Evolutionary conservation across 179 eudicot species (phyloP).

Genomic region (Actinidia arguta): DNA sequence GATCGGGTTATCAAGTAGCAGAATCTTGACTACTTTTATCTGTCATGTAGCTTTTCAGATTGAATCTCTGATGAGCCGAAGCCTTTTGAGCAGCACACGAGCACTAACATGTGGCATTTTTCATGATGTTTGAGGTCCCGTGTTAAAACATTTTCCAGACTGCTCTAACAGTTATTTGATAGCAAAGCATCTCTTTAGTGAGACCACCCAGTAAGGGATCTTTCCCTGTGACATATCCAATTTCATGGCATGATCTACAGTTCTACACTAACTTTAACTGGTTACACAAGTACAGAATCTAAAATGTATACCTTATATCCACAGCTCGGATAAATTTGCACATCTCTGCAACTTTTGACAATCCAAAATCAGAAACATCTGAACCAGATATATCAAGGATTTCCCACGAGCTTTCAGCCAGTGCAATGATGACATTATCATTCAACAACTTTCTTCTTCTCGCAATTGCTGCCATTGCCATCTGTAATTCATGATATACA

Average conservation of each 20-base stretch:
- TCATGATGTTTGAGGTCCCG: background rate
- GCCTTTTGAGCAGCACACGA: background rate
- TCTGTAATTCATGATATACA: constrained; percentile 42
- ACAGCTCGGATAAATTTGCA: constrained; percentile 73
- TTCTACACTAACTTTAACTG: background rate
- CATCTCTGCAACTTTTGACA: constrained; percentile 59
- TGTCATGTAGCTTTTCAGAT: background rate
- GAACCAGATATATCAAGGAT: constrained; percentile 85
- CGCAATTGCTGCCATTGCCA: constrained; percentile 84
- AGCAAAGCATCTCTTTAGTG: background rate
- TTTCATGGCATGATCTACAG: background rate
- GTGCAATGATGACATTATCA: constrained; percentile 66
- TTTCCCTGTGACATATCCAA: background rate
- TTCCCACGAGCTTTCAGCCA: constrained; percentile 84
- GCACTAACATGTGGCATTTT: background rate
- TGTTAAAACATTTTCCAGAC: background rate
- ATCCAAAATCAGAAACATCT: constrained; percentile 82
- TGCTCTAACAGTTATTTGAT: background rate
- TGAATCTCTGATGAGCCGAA: background rate
- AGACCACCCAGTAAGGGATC: background rate
- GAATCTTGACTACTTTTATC: background rate
- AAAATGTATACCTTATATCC: constrained; percentile 78
- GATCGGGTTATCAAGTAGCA: background rate
- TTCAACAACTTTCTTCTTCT: constrained; percentile 76
- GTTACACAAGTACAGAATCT: background rate